Percentiles rank a stretch among this genome's conserved stretches.
These are phyloP conservation scores for Furcasterigmium sp. DNA, from an alignment of 2,329 filamentous ascomycete species.

Conservation along the genomic window DNA sequence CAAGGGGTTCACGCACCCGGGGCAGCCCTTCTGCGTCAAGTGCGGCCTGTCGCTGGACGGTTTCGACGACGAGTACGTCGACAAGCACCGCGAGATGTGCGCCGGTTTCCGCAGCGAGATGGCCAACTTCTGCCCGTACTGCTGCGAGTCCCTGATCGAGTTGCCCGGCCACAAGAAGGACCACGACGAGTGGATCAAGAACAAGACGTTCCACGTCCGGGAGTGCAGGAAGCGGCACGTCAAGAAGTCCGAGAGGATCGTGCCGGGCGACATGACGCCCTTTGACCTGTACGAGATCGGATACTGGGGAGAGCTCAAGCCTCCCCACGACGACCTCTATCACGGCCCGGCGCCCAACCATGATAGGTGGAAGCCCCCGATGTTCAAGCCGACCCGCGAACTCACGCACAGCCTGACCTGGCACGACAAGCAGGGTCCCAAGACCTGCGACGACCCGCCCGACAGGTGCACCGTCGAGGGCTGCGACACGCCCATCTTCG, in stretches of 20 bases:
- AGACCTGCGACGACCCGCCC: constrained; percentile 6
- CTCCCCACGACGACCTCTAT: constrained; percentile 8
- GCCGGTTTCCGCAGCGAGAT: constrained; percentile 9
- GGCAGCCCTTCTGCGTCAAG: constrained; percentile 10
- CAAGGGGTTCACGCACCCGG: constrained; percentile 1
- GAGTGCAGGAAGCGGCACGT: constrained; percentile 2
- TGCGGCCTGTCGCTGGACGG: constrained; percentile 9
- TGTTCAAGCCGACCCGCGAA: constrained; percentile 1
- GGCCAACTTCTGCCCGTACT: constrained; percentile 16
- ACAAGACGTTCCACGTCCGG: constrained; percentile 5
- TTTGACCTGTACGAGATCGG: constrained; percentile 10
- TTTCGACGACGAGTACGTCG: constrained; percentile 4
- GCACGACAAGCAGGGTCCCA: constrained; percentile 8
- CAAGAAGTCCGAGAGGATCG: neutral
- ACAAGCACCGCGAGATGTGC: constrained; percentile 12
- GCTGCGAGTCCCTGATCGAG: constrained; percentile 4
- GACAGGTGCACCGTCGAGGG: constrained; percentile 5
- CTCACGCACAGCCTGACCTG: constrained; percentile 7
- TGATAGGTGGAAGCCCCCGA: neutral
- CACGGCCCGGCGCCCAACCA: constrained; percentile 3
- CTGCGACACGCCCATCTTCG: constrained; percentile 8
- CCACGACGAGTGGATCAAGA: neutral
- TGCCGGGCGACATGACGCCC: constrained; percentile 3
- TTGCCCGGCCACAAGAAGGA: neutral
- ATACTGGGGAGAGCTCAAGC: constrained; percentile 4